Evolutionary conservation across 495 filamentous ascomycete genomes (phyloP), one percentile per base, ranked within the genome.

Genomic region (Pseudomonodictys pantanalensis): DNA sequence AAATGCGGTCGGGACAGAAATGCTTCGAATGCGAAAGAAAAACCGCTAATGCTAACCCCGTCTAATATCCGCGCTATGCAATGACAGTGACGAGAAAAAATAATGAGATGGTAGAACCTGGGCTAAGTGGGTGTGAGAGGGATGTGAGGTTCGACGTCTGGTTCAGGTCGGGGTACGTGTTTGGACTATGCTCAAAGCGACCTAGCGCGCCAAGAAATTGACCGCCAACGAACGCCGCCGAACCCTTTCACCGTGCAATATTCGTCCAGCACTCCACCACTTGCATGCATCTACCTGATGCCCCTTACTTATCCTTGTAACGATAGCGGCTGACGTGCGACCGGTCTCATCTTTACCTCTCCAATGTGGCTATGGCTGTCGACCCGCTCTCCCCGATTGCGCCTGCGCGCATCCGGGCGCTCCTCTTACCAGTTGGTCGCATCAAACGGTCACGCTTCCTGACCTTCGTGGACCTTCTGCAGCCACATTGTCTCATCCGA

Each of bases 321-420:
- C 44, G 46, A 26, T 50, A 49, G n/a, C 39, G 29, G 17, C 24
- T 10, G 32, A 20, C n/a, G 20, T 10, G 22, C 3, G 43, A 46
- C 48, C 61, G 17, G 23, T 10, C 3, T 22, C 30, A 55, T 48
- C 49, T 35, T 17, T 12, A 28, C 26, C 15, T 33, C 50, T 35
- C 59, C 43, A 45, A 67, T 67, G 64, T 60, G 29, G 55, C 33
- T 60, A 95, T 96, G 91, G 83, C 80, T 67, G 80, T 90, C 67
- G 92, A 96, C 73, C 83, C 87, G 65, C 82, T 96, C 81, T 95
- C 66, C 63, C 91, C 90, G 66, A 81, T 90, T 75, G 86, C 92
- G 68, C 91, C 95, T 59, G 92, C 89, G 75, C 88, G 89, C 76
- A 80, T 97, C 63, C 84, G 86, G 71, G 89, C 85, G 39, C 79